Conservation (phyloP, 2,329 filamentous ascomycete genomes). For the Colletotrichum coccodes region DNA sequence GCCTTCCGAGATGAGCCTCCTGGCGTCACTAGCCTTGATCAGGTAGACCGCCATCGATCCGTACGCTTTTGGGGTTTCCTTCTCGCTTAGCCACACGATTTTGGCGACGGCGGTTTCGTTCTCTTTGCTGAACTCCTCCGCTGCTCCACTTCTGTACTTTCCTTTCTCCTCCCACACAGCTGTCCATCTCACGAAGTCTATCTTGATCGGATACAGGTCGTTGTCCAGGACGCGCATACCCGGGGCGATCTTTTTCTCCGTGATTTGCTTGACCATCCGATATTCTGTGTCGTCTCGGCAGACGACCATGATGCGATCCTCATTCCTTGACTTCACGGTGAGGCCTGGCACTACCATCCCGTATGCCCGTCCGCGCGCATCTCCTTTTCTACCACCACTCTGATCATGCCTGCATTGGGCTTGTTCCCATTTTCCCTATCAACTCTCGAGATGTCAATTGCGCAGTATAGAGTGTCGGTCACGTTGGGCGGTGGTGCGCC, state of each 20-base stretch:
- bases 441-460: not conserved
- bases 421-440: not conserved
- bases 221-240: conserved; percentile 36
- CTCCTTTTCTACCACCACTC: not conserved
- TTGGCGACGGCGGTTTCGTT: conserved; percentile 38
- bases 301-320: not conserved
- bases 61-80: conserved; percentile 35
- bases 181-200: conserved; percentile 36
- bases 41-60: conserved; percentile 39
- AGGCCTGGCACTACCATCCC: not conserved
- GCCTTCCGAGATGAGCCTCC: conserved; percentile 34
- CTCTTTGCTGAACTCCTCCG: conserved; percentile 37
- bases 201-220: conserved; percentile 38
- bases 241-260: conserved; percentile 26
- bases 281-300: conserved; percentile 10
- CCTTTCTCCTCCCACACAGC: conserved; percentile 36
- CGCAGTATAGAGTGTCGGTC: not conserved
- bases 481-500: not conserved
- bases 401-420: not conserved
- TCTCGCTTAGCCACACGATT: conserved; percentile 38
- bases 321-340: not conserved
- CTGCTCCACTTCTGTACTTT: not conserved
- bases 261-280: conserved; percentile 33
- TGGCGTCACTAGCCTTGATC: conserved; percentile 35
- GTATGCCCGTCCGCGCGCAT: not conserved